Percentiles rank a stretch among this genome's conserved stretches.
Evolutionary conservation across 192 early-diverging fungal genomes (phyloP).

Genomic region (Geranomyces michiganensis): DNA sequence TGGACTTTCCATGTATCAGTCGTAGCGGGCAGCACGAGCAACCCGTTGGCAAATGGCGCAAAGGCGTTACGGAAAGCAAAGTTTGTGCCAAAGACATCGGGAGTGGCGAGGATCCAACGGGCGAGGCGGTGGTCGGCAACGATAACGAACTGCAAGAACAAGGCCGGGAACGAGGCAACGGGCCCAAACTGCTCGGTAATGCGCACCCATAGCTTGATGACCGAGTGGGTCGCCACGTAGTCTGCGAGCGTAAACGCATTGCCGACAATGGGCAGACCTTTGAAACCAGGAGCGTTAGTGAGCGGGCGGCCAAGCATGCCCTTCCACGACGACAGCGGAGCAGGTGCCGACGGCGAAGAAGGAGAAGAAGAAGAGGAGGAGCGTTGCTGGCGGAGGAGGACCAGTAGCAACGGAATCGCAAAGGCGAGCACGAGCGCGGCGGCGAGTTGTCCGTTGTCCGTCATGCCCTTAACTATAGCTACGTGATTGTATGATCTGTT

Average conservation of each 20-base stretch:
- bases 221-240: neutral
- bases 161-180: neutral
- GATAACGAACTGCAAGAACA: neutral
- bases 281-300: constrained; percentile 24
- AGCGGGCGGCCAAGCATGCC: neutral
- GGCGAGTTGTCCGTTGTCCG: no score
- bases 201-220: neutral
- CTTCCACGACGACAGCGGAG: no score
- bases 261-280: constrained; percentile 32
- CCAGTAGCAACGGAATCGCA: no score
- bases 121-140: neutral
- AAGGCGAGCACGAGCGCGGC: no score
- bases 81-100: neutral
- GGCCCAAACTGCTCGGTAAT: neutral
- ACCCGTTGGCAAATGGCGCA: neutral
- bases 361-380: no score
- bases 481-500: no score
- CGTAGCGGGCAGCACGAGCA: neutral
- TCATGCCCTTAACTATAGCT: no score
- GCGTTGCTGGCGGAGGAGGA: no score
- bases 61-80: neutral
- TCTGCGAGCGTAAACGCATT: constrained; percentile 8
- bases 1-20: constrained; percentile 47
- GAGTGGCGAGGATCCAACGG: constrained; percentile 4
- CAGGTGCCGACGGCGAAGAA: no score